A percentile compares a stretch with the other conserved stretches of the same genome.
These are phyloP conservation scores for Theobroma grandiflorum DNA, from an alignment of 441 rosid genomes.

Conservation along the genomic window DNA sequence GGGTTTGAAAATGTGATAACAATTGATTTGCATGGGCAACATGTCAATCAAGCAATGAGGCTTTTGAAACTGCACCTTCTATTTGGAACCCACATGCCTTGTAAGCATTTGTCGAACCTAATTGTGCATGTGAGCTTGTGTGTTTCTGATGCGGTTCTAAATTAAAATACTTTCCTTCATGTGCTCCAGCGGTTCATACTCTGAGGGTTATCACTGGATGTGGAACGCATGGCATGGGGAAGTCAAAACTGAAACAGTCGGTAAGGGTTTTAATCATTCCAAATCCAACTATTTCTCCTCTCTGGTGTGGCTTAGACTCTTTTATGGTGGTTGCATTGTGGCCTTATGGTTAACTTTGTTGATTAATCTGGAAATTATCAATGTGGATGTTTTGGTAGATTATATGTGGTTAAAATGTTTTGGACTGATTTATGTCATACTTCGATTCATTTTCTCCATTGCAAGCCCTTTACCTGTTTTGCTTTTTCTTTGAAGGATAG, in stretches of 20 bases:
- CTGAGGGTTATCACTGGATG: constrained; percentile 96
- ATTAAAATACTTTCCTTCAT: constrained; percentile 29
- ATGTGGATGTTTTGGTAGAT: neutral
- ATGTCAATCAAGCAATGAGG: constrained; percentile 84
- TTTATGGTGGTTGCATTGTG: neutral
- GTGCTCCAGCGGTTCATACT: constrained; percentile 68
- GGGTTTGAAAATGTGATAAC: constrained; percentile 79
- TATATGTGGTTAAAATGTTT: neutral
- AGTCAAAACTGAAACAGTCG: constrained; percentile 86
- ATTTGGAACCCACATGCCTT: constrained; percentile 64
- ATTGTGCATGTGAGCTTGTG: neutral
- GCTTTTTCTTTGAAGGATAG: neutral
- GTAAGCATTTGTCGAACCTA: constrained; percentile 54
- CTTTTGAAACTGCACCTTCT: constrained; percentile 78
- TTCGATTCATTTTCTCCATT: neutral
- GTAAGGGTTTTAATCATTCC: constrained; percentile 45
- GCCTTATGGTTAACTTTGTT: neutral
- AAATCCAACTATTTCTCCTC: neutral
- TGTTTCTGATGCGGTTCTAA: neutral
- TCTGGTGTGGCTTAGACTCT: neutral
- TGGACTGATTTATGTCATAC: neutral
- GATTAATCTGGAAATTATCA: neutral
- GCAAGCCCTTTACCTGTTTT: neutral
- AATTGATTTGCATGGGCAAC: constrained; percentile 96
- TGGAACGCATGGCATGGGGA: constrained; percentile 80